phyloP scores from a whole-genome alignment of 2,329 filamentous ascomycete species.

The Talaromyces sp. region DNA sequence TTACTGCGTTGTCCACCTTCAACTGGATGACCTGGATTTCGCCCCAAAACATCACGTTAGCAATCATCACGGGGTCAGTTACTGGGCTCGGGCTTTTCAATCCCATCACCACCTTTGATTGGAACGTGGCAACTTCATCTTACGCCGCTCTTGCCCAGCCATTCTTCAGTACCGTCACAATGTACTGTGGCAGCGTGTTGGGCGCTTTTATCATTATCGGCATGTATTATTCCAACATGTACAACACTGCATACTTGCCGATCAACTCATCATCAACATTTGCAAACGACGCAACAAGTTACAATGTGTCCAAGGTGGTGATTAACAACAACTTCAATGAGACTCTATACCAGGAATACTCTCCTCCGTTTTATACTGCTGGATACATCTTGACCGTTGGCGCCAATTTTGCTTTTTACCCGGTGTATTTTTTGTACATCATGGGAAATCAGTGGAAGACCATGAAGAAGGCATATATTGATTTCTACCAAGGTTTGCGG shows the following conservation, averaged over 20 bases:
- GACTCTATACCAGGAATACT: background rate
- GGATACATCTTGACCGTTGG: slow-evolving; percentile 14
- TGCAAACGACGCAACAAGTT: slow-evolving; percentile 5
- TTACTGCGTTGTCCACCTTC: slow-evolving; percentile 14
- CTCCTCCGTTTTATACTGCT: background rate
- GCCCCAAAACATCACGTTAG: slow-evolving; percentile 9
- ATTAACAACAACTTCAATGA: slow-evolving; percentile 1
- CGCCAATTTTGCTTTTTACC: slow-evolving; percentile 11
- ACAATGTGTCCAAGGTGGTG: slow-evolving; percentile 12
- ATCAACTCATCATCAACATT: slow-evolving; percentile 13
- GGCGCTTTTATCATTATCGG: slow-evolving; percentile 15
- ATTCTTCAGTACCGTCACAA: slow-evolving; percentile 6
- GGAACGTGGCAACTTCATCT: slow-evolving; percentile 12
- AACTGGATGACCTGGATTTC: slow-evolving; percentile 17
- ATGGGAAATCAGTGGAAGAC: slow-evolving; percentile 15
- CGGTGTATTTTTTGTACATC: slow-evolving; percentile 12
- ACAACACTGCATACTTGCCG: slow-evolving; percentile 13
- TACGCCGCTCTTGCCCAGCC: slow-evolving; percentile 11
- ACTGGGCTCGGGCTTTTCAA: slow-evolving; percentile 7
- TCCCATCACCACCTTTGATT: slow-evolving; percentile 10
- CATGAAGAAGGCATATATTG: slow-evolving; percentile 13
- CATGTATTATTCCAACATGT: slow-evolving; percentile 13
- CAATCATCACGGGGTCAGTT: slow-evolving; percentile 11
- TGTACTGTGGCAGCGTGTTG: slow-evolving; percentile 8
- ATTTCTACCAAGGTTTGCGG: slow-evolving; percentile 8